Conservation (phyloP, 208 protist species). For the Leishmania tarentolae region DNA sequence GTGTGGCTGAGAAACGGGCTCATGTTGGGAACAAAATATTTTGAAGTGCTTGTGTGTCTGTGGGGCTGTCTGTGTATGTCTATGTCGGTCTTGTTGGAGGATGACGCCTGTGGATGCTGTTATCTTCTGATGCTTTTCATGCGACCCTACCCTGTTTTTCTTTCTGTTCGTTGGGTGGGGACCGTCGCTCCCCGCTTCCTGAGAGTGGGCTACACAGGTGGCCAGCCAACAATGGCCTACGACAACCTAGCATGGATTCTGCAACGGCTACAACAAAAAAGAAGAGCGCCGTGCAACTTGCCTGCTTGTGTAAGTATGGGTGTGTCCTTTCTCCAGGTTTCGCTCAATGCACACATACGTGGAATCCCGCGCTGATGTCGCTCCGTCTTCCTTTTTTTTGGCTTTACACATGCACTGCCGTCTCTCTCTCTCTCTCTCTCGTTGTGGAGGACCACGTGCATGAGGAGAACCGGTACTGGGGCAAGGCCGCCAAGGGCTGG, state of each 20-base stretch:
- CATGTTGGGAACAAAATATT: background rate
- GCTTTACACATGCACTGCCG: background rate
- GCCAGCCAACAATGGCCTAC: background rate
- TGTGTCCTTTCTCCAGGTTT: background rate
- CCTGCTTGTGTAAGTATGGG: background rate
- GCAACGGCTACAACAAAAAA: background rate
- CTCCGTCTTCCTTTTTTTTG: constrained; percentile 11
- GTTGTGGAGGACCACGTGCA: background rate
- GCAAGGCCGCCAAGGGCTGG: too few species aligned
- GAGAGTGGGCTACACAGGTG: background rate
- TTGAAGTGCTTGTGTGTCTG: background rate
- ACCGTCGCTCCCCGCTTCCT: background rate
- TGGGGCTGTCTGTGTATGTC: background rate
- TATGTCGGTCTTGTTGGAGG: too few species aligned
- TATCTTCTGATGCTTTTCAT: background rate
- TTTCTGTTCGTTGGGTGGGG: background rate
- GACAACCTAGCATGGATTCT: background rate
- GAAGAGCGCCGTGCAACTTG: background rate
- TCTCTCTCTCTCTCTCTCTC: background rate
- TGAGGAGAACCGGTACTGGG: too few species aligned
- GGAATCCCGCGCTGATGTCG: background rate
- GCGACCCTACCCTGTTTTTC: background rate
- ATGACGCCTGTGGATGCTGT: background rate
- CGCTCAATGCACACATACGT: background rate
- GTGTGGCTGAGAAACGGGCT: background rate